These are phyloP conservation scores for Hamamelis virginiana DNA, from an alignment of 164 flowering plant species.

Conservation along the genomic window DNA sequence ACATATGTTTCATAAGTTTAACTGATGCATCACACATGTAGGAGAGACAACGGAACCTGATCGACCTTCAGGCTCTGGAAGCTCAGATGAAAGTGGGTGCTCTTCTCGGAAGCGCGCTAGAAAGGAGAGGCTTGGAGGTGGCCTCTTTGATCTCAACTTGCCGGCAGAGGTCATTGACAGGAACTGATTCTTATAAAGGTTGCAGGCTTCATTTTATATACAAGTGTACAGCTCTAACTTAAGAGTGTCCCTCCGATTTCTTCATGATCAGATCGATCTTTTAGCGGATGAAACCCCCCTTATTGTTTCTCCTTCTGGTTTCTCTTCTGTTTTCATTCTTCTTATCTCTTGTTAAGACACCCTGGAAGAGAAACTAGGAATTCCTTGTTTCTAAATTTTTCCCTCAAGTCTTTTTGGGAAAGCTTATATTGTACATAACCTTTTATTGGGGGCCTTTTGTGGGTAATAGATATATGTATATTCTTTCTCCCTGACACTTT, in stretches of 20 bases:
- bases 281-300: background rate
- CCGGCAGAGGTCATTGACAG: slow-evolving; percentile 58
- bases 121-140: slow-evolving; percentile 26
- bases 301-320: too few species aligned
- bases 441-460: slow-evolving; percentile 1
- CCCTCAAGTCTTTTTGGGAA: background rate
- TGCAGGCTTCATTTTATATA: slow-evolving; percentile 5
- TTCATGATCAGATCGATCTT: too few species aligned
- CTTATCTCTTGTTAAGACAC: slow-evolving; percentile 1
- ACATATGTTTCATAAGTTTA: background rate
- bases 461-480: slow-evolving; percentile 9
- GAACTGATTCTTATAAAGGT: slow-evolving; percentile 23
- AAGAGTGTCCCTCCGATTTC: slow-evolving; percentile 6
- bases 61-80: slow-evolving; percentile 36
- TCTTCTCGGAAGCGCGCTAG: slow-evolving; percentile 47
- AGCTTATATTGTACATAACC: slow-evolving; percentile 13
- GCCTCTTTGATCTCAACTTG: slow-evolving; percentile 45
- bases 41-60: slow-evolving; percentile 35
- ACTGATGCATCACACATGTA: slow-evolving; percentile 18
- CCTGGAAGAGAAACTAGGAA: slow-evolving; percentile 4
- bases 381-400: background rate
- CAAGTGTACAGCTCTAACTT: slow-evolving; percentile 61
- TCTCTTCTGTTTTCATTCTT: background rate
- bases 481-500: background rate
- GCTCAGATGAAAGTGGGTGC: slow-evolving; percentile 34